Evolutionary conservation across 371 early-diverging fungal genomes (phyloP).

Genomic region (Rhizopus sp.): DNA sequence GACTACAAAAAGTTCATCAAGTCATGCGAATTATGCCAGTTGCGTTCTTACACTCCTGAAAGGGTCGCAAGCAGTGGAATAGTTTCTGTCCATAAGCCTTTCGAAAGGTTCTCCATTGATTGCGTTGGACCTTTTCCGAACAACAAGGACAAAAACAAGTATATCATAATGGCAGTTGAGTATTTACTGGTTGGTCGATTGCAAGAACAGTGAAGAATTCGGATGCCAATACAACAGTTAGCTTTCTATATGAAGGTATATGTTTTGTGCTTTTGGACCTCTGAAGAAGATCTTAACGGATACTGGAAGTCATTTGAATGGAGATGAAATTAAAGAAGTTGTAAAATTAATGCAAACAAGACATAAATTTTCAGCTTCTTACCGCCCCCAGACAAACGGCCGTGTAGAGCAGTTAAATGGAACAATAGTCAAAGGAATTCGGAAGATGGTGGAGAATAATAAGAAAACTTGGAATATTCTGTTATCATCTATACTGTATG

Average conservation of each 20-base stretch:
- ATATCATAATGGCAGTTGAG: constrained; percentile 50
- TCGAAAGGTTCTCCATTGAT: constrained; percentile 36
- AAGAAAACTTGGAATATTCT: neutral
- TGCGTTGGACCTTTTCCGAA: constrained; percentile 37
- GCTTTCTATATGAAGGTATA: constrained; percentile 38
- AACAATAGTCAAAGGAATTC: constrained; percentile 12
- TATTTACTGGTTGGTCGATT: constrained; percentile 41
- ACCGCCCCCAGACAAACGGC: constrained; percentile 25
- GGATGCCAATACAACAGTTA: constrained; percentile 23
- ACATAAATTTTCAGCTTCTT: constrained; percentile 12
- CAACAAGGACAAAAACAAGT: constrained; percentile 28
- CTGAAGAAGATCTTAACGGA: constrained; percentile 37
- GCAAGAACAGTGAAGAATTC: constrained; percentile 35
- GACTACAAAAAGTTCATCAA: neutral
- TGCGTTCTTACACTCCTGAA: neutral
- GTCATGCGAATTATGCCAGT: neutral
- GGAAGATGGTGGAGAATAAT: constrained; percentile 3
- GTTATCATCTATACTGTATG: constrained; percentile 5
- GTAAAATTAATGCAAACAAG: neutral
- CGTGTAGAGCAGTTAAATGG: constrained; percentile 22
- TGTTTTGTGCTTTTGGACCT: constrained; percentile 32
- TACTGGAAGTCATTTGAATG: constrained; percentile 26
- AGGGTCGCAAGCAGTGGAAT: neutral
- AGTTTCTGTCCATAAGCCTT: constrained; percentile 11
- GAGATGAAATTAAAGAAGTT: neutral